Evolutionary conservation across 2,329 filamentous ascomycete species (phyloP).

Genomic region (Aspergillus sp.): DNA sequence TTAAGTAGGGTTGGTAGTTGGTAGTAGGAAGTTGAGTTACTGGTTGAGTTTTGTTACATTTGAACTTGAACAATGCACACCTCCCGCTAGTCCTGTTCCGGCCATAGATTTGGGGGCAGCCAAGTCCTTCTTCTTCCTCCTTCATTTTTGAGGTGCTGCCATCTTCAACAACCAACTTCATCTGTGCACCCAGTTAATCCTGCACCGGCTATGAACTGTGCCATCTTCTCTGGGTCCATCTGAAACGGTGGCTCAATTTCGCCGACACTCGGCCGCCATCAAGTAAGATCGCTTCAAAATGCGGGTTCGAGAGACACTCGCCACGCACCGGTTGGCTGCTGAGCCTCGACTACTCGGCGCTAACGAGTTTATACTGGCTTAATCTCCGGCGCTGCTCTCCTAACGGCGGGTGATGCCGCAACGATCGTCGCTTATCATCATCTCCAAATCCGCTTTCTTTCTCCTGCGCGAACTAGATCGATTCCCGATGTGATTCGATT

Average conservation of each 20-base stretch:
- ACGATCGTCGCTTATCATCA: constrained; percentile 16
- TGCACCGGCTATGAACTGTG: too few relatives aligned
- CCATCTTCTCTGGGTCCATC: background rate
- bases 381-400: constrained; percentile 3
- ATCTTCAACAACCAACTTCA: too few relatives aligned
- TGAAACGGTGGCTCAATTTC: background rate
- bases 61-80: too few relatives aligned
- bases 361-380: background rate
- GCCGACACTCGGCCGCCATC: background rate
- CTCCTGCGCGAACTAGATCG: constrained; percentile 2
- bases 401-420: constrained; percentile 16
- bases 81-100: too few relatives aligned
- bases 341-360: background rate
- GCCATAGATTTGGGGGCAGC: too few relatives aligned
- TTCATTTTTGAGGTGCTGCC: too few relatives aligned
- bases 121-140: too few relatives aligned
- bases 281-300: background rate
- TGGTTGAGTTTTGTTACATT: too few relatives aligned
- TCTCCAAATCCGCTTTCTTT: constrained; percentile 3
- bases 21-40: too few relatives aligned
- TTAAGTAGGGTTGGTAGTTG: too few relatives aligned
- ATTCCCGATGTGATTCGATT: background rate
- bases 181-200: too few relatives aligned
- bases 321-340: background rate
- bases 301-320: background rate